phyloP scores from a whole-genome alignment of 2,329 filamentous ascomycete species.

The Xylariales sp. region DNA sequence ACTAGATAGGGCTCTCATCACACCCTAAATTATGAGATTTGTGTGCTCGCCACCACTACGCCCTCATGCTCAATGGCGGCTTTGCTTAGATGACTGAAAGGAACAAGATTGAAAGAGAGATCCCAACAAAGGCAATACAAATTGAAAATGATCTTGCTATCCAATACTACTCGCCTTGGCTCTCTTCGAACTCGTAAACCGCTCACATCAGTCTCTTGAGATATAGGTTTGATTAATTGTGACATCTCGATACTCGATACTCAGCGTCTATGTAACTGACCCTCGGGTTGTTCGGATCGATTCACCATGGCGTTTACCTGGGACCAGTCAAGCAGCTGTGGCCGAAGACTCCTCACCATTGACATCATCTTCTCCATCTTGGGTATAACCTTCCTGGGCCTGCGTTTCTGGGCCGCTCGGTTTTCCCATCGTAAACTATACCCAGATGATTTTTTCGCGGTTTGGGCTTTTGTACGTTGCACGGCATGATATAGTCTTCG shows the following conservation, averaged over 20 bases:
- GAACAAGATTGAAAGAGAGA: constrained; percentile 25
- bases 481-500: too few species aligned
- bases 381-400: constrained; percentile 26
- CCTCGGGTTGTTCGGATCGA: background rate
- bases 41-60: constrained; percentile 4
- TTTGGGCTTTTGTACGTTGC: constrained; percentile 43
- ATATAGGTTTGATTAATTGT: constrained; percentile 5
- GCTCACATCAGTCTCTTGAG: background rate
- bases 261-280: background rate
- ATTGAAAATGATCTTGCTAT: constrained; percentile 19
- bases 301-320: constrained; percentile 18
- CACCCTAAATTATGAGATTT: background rate
- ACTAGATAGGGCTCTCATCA: background rate
- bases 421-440: constrained; percentile 38
- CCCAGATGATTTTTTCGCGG: constrained; percentile 40
- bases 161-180: too few species aligned
- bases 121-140: constrained; percentile 19
- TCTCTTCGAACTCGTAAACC: background rate
- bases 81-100: constrained; percentile 24
- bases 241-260: background rate
- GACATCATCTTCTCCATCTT: constrained; percentile 40
- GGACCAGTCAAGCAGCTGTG: constrained; percentile 18
- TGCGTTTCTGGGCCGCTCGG: constrained; percentile 44
- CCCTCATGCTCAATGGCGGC: constrained; percentile 10
- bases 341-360: constrained; percentile 35